Evolutionary conservation across 495 filamentous ascomycete species (phyloP).

Genomic region (Lasiosphaeris hirsuta): DNA sequence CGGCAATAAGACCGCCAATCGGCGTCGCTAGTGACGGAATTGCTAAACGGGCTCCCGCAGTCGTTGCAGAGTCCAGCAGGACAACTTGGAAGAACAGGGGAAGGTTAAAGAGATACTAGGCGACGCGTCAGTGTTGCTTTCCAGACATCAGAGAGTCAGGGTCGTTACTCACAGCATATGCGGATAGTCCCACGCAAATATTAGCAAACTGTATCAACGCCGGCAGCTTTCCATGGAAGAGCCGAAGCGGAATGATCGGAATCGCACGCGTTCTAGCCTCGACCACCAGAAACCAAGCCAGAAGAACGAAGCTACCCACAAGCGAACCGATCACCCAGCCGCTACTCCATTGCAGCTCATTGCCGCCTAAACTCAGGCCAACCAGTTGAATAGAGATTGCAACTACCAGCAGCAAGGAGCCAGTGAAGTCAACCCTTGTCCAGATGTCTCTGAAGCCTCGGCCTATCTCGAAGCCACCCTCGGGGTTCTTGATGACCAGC

Average conservation of each 20-base stretch:
- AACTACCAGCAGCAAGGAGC: constrained; percentile 53
- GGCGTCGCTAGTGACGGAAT: constrained; percentile 62
- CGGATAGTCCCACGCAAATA: constrained; percentile 58
- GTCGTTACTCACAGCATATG: constrained; percentile 54
- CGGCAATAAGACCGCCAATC: constrained; percentile 57
- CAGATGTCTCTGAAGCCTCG: constrained; percentile 40
- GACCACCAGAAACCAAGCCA: constrained; percentile 49
- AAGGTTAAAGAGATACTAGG: constrained; percentile 62
- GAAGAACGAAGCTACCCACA: constrained; percentile 47
- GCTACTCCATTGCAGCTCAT: constrained; percentile 58
- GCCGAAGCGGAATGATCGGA: constrained; percentile 58
- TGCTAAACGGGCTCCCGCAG: constrained; percentile 55
- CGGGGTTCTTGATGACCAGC: constrained; percentile 48
- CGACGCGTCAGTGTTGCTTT: not conserved
- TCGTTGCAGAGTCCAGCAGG: constrained; percentile 57
- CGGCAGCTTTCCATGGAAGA: constrained; percentile 52
- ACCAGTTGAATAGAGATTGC: constrained; percentile 57
- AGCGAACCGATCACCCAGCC: constrained; percentile 53
- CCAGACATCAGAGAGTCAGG: not conserved
- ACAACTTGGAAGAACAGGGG: constrained; percentile 64
- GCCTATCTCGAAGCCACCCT: constrained; percentile 20
- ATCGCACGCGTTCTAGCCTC: constrained; percentile 57
- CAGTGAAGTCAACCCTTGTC: constrained; percentile 55
- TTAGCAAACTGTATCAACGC: constrained; percentile 57
- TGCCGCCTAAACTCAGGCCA: constrained; percentile 59